Conservation (phyloP, 345 rosid species). For the Gossypium longicalyx region DNA sequence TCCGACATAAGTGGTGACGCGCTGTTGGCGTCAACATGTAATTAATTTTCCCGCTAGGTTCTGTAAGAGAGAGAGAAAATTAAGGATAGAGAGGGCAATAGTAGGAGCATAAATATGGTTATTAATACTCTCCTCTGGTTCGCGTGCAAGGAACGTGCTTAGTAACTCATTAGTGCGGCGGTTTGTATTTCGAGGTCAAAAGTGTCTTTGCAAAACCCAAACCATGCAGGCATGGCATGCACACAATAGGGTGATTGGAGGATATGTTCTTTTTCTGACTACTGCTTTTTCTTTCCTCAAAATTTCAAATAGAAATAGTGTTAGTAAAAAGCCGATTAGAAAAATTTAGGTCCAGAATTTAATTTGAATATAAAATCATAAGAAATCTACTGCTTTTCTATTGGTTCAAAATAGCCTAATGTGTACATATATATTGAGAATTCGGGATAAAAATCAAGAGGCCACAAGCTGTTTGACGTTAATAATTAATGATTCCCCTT, state of each 20-base stretch:
- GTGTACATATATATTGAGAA: too few relatives aligned
- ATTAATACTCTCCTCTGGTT: background rate
- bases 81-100: background rate
- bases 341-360: too few relatives aligned
- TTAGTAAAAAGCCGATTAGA: too few relatives aligned
- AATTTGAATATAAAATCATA: too few relatives aligned
- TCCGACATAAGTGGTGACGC: constrained; percentile 38
- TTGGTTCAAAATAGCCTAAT: too few relatives aligned
- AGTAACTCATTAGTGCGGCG: background rate
- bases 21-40: constrained; percentile 33
- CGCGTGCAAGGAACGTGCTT: constrained; percentile 7
- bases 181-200: background rate
- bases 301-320: too few relatives aligned
- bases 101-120: background rate
- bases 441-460: background rate
- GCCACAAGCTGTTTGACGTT: background rate
- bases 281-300: background rate
- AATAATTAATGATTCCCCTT: background rate
- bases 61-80: background rate
- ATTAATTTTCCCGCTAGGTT: constrained; percentile 9
- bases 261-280: constrained; percentile 3
- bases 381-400: too few relatives aligned
- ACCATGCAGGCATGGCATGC: constrained; percentile 9
- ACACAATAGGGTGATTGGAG: background rate
- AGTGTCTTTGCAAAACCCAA: constrained; percentile 16